A percentile compares a stretch with the other conserved stretches of the same genome.
These are phyloP conservation scores for Sanghuangporus sanghuang DNA, from an alignment of 1,284 basidiomycete species.

Conservation along the genomic window DNA sequence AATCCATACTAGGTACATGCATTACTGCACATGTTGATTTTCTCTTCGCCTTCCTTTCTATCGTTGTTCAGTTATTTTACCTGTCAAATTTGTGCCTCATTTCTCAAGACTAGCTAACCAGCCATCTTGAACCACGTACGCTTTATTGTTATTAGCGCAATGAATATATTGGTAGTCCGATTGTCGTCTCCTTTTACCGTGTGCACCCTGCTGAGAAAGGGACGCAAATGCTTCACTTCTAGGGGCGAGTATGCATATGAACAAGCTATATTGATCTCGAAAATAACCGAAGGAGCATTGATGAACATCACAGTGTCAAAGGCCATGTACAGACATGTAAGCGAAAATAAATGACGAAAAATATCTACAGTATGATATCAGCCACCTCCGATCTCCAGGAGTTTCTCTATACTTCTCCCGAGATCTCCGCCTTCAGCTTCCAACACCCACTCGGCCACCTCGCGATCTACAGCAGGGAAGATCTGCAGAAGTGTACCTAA, in stretches of 20 bases:
- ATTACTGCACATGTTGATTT: neutral
- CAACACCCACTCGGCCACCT: slow-evolving; percentile 82
- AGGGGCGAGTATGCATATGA: too few species aligned
- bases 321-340: too few species aligned
- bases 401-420: slow-evolving; percentile 81
- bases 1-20: neutral
- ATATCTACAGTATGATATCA: neutral
- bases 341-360: neutral
- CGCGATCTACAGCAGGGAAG: slow-evolving; percentile 76
- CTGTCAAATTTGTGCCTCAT: neutral
- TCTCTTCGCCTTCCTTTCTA: neutral
- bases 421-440: slow-evolving; percentile 86
- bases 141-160: neutral
- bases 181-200: too few species aligned
- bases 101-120: neutral
- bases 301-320: too few species aligned
- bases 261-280: too few species aligned
- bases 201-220: too few species aligned
- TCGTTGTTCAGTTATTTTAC: neutral
- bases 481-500: slow-evolving; percentile 77
- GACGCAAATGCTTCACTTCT: too few species aligned
- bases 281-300: too few species aligned
- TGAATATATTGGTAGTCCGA: neutral
- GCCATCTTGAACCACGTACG: neutral
- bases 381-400: slow-evolving; percentile 47